Base-by-base conservation (phyloP, 805 yeast species). In the Debaryomyces prosopidis region DNA sequence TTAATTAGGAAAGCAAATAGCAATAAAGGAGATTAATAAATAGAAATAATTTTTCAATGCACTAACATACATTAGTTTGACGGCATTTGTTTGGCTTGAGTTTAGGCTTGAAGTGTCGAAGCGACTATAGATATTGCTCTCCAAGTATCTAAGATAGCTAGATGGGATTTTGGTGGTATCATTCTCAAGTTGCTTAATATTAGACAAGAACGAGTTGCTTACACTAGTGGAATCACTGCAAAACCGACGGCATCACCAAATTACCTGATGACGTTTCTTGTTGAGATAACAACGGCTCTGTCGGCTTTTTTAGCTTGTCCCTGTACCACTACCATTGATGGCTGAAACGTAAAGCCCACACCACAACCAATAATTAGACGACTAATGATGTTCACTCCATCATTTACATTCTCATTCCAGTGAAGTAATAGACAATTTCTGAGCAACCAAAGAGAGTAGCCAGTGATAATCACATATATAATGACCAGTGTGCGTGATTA, bases 241-340 rank as follows among this genome's bases (percentile, higher is more conserved):
- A 64, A 57, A 1, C 70, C 69, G 36, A 64, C 49, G 1, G 69
- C 66, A 34, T 69, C 70, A 11, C 71, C 71, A 43, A 66, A 59
- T 6, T 66, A 59, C 40, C 71, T 49, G 36, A 66, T 48, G 10
- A 66, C 68, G 46, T 66, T 66, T 46, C 71, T 47, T 12, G 68
- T 52, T 30, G 65, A 50, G 30, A 66, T 65, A 2, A 66, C 70
- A 23, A 66, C 71, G 0, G 70, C 69, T 42, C 71, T 48, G 34
- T 66, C 69, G 0, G 68, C 47, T 44, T 60, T 65, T 35, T 44
- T 52, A 23, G 69, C 51, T 39, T 59, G 61, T n/a, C n/a, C n/a
- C n/a, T 73, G 84, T 31, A 72, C 69, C 0, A 82, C 83, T 6
- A 79, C 73, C 59, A 78, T 65, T 0, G 78, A 72, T 6, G 82